Base-by-base conservation (phyloP, 139 green algal genomes). In the Micractinium conductrix region DNA sequence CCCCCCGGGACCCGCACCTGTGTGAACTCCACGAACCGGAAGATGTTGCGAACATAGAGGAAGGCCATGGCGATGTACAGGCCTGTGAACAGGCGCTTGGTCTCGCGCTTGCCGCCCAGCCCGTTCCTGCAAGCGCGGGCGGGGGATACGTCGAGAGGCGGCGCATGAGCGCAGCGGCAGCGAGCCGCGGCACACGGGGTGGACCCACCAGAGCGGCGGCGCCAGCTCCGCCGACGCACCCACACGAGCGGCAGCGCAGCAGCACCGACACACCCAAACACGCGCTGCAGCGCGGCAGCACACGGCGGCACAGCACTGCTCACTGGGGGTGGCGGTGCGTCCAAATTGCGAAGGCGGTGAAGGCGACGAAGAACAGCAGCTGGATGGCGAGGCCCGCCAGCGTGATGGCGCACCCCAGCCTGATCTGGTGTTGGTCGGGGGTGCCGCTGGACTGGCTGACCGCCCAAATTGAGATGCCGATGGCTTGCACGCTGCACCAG, bases 391-490 rank as follows among this genome's bases (percentile, higher is more conserved):
- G 62, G 0, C 78, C 78, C 0, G 43, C 78, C 19, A 83, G 78
- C 0, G 78, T 83, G 78, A 83, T 63, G 42, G 37, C 60, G 60
- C 78, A 75, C 62, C 78, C 78, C 42, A 83, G 62, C 21, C 63
- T 62, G 60, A 83, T 83, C 21, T 74, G 62, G 42, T 35, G 62
- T 5, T 60, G 43, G 60, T 83, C 78, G 16, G 78, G 78, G 10
- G 35, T 37, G 7, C 78, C 78, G 22, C 24, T 44, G 16, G 78
- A 48, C 62, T 83, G 78, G 62, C 4, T 28, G 53, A 2, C 40
- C 1, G 78, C 78, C 78, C 78, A 83, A 42, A 83, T 83, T 42
- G 42, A 50, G 62, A 83, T 83, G 62, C 78, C 78, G n/a, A 83
- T 75, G 40, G 78, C 78, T 43, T 83, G 78, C 17, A 83, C 35